phyloP scores from a whole-genome alignment of 768 basidiomycete species.

The Exidia glandulosa region DNA sequence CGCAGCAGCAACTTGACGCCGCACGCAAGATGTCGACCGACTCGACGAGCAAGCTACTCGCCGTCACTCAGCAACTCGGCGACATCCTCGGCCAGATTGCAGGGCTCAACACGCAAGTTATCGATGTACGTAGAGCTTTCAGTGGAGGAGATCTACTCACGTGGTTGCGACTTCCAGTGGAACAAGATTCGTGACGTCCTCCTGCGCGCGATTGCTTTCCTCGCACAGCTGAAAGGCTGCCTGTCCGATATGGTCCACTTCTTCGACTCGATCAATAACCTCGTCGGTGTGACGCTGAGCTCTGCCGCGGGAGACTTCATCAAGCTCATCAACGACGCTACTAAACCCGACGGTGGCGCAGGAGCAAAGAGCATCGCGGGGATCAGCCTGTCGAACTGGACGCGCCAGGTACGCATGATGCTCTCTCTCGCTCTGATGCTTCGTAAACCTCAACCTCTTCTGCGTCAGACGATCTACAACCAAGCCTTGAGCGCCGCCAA shows the following conservation, averaged over 20 bases:
- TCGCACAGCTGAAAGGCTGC: not conserved
- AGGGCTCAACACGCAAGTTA: not conserved
- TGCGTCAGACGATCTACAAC: not conserved
- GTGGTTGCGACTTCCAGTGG: too few species aligned
- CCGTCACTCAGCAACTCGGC: not conserved
- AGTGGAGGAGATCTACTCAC: too few species aligned
- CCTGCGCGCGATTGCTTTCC: not conserved
- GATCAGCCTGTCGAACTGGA: not conserved
- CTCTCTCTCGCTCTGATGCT: not conserved
- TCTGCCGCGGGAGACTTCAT: not conserved
- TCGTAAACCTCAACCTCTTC: not conserved
- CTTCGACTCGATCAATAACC: not conserved
- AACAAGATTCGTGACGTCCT: not conserved
- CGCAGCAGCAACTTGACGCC: not conserved
- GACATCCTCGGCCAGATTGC: not conserved
- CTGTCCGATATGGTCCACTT: constrained; percentile 1
- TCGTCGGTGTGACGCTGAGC: not conserved
- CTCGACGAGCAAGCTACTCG: not conserved
- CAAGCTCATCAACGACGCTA: not conserved
- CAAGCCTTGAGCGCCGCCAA: not conserved
- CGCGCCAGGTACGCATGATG: not conserved
- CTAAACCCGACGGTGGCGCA: not conserved
- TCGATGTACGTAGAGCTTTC: not conserved
- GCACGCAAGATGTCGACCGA: not conserved
- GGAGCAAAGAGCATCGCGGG: not conserved